Evolutionary conservation across 2,329 filamentous ascomycete species (phyloP).

Genomic region (Leptographium wingfieldii): DNA sequence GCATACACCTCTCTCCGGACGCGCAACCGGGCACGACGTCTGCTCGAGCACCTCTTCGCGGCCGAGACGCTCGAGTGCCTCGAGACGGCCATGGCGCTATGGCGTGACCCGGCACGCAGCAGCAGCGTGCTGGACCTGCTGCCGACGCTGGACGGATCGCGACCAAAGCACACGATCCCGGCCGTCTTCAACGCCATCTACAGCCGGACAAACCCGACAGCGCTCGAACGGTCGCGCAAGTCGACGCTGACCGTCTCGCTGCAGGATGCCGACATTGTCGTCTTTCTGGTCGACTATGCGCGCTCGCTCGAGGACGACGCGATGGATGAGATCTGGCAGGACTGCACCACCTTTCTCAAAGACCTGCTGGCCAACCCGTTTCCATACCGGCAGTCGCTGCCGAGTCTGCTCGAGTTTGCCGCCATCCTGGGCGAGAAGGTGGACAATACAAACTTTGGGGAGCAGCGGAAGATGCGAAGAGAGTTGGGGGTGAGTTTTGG

Average conservation of each 20-base stretch:
- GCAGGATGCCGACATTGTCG: conserved; percentile 69
- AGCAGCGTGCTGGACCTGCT: conserved; percentile 69
- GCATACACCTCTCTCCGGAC: conserved; percentile 82
- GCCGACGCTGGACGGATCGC: conserved; percentile 80
- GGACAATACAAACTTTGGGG: conserved; percentile 94
- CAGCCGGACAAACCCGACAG: conserved; percentile 75
- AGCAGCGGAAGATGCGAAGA: conserved; percentile 81
- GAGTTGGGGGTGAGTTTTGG: conserved; percentile 62
- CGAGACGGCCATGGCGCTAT: conserved; percentile 79
- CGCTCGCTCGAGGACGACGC: conserved; percentile 88
- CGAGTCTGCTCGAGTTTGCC: conserved; percentile 76
- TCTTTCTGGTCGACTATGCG: conserved; percentile 84
- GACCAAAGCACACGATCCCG: conserved; percentile 82
- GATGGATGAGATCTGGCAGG: conserved; percentile 95
- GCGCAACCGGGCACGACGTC: conserved; percentile 74
- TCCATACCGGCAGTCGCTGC: conserved; percentile 81
- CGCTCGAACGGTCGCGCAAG: conserved; percentile 65
- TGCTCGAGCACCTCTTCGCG: conserved; percentile 85
- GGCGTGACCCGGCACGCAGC: conserved; percentile 40
- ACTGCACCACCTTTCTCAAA: conserved; percentile 81
- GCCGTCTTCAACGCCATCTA: conserved; percentile 95
- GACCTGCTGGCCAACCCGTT: conserved; percentile 90
- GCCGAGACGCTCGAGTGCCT: conserved; percentile 88
- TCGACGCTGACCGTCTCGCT: conserved; percentile 82
- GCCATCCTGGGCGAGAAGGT: conserved; percentile 88